Base-by-base conservation (phyloP, 148 eudicot genomes). In the Talinum fruticosum region DNA sequence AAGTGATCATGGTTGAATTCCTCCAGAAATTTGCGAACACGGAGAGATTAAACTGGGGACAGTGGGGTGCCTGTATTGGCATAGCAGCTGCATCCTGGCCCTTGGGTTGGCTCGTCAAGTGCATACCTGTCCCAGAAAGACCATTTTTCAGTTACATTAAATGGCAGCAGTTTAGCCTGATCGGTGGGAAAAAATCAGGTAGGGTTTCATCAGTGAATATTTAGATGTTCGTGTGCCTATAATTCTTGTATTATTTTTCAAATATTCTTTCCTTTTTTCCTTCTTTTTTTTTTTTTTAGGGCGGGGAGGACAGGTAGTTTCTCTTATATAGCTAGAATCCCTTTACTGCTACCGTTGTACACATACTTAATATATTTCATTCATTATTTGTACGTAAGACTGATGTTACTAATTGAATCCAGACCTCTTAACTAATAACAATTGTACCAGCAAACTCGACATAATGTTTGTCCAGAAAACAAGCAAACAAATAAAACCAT, bases 11-110 rank as follows among this genome's bases (percentile, higher is more conserved):
- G 80, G 80, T 83, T 28, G 85, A 83, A 71, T 71, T 83, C 24
- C 82, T 83, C 24, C 72, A 72, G 80, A 83, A 67, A 41, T 83
- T 83, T 47, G 83, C 85, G 3, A 68, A 62, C 68, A 83, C 85
- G 1, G 85, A 79, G 45, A 79, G 83, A 44, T 10, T 83, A 79
- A 76, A 76, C 32, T 76, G 78, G 85, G 83, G 71, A 38, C 85
- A 83, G 5, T 83, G 85, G 85, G 74, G 62, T 36, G 71, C 57
- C 23, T 79, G 83, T 32, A 59, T 79, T 18, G 80, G 69, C 73
- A 57, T 83, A 67, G 83, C 83, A 12, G 74, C 78, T 19, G 30
- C 69, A 24, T 53, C 78, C 8, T 83, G 85, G 85, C 85, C 83
- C 34, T 79, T 83, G 2, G 83, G 83, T 59, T 83, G 77, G 82